Conservation (phyloP, 23 red algal species). For the Gracilaria domingensis region DNA sequence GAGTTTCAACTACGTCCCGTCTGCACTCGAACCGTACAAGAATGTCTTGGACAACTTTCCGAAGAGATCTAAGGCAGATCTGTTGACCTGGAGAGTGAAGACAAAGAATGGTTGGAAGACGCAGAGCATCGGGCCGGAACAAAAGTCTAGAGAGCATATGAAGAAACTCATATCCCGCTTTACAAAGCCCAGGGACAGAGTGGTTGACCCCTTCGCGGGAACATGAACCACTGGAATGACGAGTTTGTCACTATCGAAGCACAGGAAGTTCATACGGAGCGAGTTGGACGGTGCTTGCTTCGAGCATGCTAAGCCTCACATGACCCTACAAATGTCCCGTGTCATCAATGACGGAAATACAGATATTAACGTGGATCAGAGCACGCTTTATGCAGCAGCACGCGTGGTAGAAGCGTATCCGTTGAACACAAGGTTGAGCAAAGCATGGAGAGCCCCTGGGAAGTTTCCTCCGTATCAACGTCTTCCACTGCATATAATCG, state of each 20-base stretch:
- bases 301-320: neutral
- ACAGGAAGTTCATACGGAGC: neutral
- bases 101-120: neutral
- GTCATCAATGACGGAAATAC: neutral
- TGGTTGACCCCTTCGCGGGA: slow-evolving; percentile 6
- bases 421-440: neutral
- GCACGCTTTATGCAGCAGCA: neutral
- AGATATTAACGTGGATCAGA: neutral
- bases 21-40: neutral
- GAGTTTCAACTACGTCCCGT: neutral
- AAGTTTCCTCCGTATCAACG: slow-evolving; percentile 9
- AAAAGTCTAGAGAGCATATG: slow-evolving; percentile 16
- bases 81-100: neutral
- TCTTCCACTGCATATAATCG: neutral
- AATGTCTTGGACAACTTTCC: neutral
- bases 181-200: slow-evolving; percentile 2
- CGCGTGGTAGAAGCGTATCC: neutral
- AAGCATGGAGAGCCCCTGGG: neutral
- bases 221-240: slow-evolving; percentile 1
- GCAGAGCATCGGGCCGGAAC: neutral
- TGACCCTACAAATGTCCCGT: neutral
- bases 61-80: neutral
- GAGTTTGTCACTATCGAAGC: neutral
- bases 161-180: slow-evolving; percentile 32
- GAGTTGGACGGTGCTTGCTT: slow-evolving; percentile 3